Evolutionary conservation across 2,329 filamentous ascomycete species (phyloP).

Genomic region (Aphanoascus verrucosus): DNA sequence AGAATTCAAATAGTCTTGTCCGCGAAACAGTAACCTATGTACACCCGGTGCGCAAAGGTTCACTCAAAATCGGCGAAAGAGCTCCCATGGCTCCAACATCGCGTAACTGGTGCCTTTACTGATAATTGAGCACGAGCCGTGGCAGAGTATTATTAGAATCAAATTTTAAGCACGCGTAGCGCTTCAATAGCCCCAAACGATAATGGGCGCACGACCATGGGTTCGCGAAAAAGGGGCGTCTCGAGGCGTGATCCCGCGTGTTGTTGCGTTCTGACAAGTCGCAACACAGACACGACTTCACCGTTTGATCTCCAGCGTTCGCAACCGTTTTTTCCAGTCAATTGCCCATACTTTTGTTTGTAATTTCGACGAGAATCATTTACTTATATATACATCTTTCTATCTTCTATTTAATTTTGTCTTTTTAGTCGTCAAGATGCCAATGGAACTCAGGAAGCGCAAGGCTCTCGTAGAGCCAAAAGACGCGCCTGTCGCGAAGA

Average conservation of each 20-base stretch:
- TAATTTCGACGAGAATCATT: background rate
- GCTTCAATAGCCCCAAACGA: background rate
- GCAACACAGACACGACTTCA: background rate
- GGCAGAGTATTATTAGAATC: background rate
- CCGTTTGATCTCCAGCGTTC: background rate
- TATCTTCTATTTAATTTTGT: background rate
- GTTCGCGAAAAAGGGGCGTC: background rate
- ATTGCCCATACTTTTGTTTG: background rate
- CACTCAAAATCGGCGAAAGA: too few relatives aligned
- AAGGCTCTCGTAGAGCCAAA: constrained; percentile 43
- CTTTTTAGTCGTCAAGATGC: constrained; percentile 6
- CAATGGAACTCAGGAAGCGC: constrained; percentile 52
- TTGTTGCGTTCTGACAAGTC: constrained; percentile 6
- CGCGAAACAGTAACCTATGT: too few relatives aligned
- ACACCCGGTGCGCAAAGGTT: too few relatives aligned
- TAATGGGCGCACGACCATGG: background rate
- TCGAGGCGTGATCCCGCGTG: constrained; percentile 3
- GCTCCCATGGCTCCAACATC: too few relatives aligned
- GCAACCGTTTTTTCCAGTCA: background rate
- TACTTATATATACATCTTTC: too few relatives aligned
- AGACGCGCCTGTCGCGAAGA: constrained; percentile 39
- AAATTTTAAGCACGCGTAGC: background rate
- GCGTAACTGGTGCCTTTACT: too few relatives aligned
- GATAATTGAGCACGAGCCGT: background rate
- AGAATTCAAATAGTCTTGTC: too few relatives aligned